These are phyloP conservation scores for Paracorniculantispora psalliotae DNA, from an alignment of 2,329 filamentous ascomycete species.

Conservation along the genomic window DNA sequence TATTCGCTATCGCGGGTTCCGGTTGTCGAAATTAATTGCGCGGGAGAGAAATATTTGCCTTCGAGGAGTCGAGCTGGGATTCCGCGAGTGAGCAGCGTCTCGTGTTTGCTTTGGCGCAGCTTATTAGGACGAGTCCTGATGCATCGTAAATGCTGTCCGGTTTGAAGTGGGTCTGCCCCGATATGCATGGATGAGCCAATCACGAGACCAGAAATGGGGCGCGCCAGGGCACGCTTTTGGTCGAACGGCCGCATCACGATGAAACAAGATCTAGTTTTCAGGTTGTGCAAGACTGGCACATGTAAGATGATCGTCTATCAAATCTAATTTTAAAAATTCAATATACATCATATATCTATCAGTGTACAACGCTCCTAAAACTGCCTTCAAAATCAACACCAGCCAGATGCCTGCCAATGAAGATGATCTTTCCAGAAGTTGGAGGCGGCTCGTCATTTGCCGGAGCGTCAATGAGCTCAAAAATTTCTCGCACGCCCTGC, in stretches of 20 bases:
- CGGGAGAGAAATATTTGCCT: background rate
- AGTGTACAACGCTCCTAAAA: conserved; percentile 26
- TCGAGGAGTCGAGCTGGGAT: background rate
- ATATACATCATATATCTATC: background rate
- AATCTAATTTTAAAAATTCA: background rate
- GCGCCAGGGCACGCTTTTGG: background rate
- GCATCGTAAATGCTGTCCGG: conserved; percentile 15
- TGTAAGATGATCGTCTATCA: background rate
- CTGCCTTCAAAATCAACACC: conserved; percentile 48
- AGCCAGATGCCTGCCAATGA: conserved; percentile 56
- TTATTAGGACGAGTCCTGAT: conserved; percentile 2
- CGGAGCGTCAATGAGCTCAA: conserved; percentile 73
- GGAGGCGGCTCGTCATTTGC: conserved; percentile 25
- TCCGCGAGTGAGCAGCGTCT: background rate
- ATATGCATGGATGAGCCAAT: conserved; percentile 16
- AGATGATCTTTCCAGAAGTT: conserved; percentile 52
- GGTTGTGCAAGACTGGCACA: background rate
- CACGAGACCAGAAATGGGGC: conserved; percentile 6
- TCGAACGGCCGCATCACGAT: background rate
- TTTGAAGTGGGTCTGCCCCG: conserved; percentile 36
- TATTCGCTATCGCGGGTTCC: background rate
- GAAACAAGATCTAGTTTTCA: background rate
- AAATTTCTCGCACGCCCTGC: conserved; percentile 89
- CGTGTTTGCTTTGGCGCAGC: conserved; percentile 6
- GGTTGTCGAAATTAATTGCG: background rate